Evolutionary conservation across 345 rosid species (phyloP), one percentile per base, ranked within the genome.

Genomic region (Euphorbia peplus): DNA sequence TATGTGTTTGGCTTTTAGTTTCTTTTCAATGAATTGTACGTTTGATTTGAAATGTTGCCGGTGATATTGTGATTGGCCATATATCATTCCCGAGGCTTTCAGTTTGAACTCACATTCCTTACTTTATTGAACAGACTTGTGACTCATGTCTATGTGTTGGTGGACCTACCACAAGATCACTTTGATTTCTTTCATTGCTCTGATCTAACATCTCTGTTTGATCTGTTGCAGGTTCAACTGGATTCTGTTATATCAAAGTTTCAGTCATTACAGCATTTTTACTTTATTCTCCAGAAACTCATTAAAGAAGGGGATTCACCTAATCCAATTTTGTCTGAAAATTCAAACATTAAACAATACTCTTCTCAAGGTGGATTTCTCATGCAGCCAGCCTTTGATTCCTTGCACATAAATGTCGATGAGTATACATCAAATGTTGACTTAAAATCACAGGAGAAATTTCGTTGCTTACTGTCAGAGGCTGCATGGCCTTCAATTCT

Each of bases 321-420:
- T 58, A 71, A 75, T 64, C 72, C 75, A 30, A 83, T 75, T 70
- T 39, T 56, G 54, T 72, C 65, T 26, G 80, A 72, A 76, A 83
- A 68, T 72, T 65, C 64, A n/a, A 72, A 37, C 59, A 19, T 52
- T 15, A 66, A 51, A 19, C 82, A 68, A 66, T 82, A 81, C 79
- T 83, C 89, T 78, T 81, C 81, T 52, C 87, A 86, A 69, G 99
- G 99, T 72, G 96, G 97, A 50, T 93, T 93, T 83, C 71, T 93
- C 73, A 79, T 73, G 70, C 95, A 91, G 74, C 89, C 97, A 35
- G 53, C 66, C 54, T 72, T 85, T 68, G 79, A 74, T 77, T 61
- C 85, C 73, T 69, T 73, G 53, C 75, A 75, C 73, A 75, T 53
- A 67, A 78, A 69, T 28, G 52, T 44, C 44, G 79, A 72, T 66